Conservation (phyloP, 257 asterid genomes). For the Solanum gandarillasii region DNA sequence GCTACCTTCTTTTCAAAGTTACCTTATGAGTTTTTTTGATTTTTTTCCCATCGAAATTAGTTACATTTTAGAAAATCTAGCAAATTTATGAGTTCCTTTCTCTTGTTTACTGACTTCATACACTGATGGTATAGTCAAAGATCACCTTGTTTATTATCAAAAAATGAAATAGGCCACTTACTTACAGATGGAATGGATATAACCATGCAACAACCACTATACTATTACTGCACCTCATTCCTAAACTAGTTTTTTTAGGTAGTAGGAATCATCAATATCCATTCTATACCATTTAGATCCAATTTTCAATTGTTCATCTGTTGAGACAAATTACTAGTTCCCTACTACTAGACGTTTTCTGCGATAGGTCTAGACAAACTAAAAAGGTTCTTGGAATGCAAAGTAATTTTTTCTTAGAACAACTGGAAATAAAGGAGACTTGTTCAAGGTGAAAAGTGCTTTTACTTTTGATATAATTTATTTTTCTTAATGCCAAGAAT, state of each 20-base stretch:
- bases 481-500: neutral
- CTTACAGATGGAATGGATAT: neutral
- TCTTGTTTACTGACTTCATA: neutral
- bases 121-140: neutral
- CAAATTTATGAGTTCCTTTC: neutral
- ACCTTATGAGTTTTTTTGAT: neutral
- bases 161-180: neutral
- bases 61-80: neutral
- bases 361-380: neutral
- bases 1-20: constrained; percentile 2
- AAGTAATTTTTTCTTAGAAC: neutral
- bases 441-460: neutral
- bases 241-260: neutral
- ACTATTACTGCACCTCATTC: neutral
- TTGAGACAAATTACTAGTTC: neutral
- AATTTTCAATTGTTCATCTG: neutral
- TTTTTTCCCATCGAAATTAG: neutral
- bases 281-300: neutral
- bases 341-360: neutral
- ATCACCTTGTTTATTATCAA: neutral
- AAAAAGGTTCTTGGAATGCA: neutral
- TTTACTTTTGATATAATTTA: neutral
- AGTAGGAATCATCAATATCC: neutral
- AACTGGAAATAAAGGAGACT: neutral
- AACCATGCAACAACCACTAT: neutral